Percentiles rank a stretch among this genome's conserved stretches.
phyloP scores from a whole-genome alignment of 108 stramenopile species.

The Seminavis robusta region DNA sequence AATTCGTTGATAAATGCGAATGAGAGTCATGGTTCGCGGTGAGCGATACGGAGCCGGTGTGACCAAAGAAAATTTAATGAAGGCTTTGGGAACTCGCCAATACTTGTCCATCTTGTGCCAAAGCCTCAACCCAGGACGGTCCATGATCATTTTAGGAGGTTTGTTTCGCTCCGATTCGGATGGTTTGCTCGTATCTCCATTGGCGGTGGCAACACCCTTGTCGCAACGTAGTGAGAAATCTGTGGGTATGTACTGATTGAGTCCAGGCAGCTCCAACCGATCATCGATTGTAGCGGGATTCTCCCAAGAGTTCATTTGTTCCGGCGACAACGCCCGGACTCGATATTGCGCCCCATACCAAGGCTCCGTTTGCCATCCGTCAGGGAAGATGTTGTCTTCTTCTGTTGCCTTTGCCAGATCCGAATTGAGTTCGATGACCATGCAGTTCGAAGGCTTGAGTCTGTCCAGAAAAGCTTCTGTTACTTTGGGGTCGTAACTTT shows the following conservation, averaged over 20 bases:
- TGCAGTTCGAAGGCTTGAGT: conserved; percentile 64
- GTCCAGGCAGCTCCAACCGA: conserved; percentile 59
- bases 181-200: background rate
- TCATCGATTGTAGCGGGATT: conserved; percentile 40
- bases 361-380: conserved; percentile 66
- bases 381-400: conserved; percentile 34
- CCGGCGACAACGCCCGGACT: conserved; percentile 33
- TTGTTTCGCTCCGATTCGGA: conserved; percentile 5
- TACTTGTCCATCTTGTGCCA: conserved; percentile 85
- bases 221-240: conserved; percentile 81
- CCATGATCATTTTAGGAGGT: conserved; percentile 50
- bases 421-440: conserved; percentile 61
- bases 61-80: conserved; percentile 53
- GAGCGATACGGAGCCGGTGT: conserved; percentile 73
- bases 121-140: conserved; percentile 53
- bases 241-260: conserved; percentile 79
- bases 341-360: conserved; percentile 91
- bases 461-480: conserved; percentile 71
- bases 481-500: conserved; percentile 54
- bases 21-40: conserved; percentile 78
- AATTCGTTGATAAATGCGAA: conserved; percentile 73
- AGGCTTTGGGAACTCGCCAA: conserved; percentile 79
- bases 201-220: conserved; percentile 18
- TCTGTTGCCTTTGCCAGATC: conserved; percentile 34
- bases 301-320: conserved; percentile 60